Base-by-base conservation (phyloP, 805 yeast species). In the Isabelozyma gotoi region DNA sequence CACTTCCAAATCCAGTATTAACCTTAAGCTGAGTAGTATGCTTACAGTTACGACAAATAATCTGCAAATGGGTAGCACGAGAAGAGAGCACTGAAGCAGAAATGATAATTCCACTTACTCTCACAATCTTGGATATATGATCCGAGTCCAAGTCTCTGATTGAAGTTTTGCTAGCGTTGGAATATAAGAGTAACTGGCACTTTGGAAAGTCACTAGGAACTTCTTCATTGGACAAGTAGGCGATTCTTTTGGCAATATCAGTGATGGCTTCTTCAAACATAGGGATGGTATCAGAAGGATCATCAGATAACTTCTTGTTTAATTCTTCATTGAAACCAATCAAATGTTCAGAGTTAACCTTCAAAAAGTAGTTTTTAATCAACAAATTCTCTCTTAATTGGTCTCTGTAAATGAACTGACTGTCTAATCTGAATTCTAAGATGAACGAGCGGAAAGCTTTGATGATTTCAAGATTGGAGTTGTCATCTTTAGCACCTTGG, bases 91-190 rank as follows among this genome's bases (percentile, higher is more conserved):
- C 91, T 3, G 96, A 87, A 1, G 97, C 87, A 40, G 95, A 85
- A 45, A 94, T 92, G 53, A 94, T 78, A 55, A 94, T 94, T 21
- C 99, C 99, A 16, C 96, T 87, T 36, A 94, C 80, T 43, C 96
- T 76, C 29, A 94, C 92, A 42, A 94, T 85, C 62, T 89, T 88
- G 19, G 97, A 82, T 48, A 94, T 90, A 60, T 88, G 88, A 38
- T 85, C 88, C 2, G 97, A 84, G 60, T 86, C 92, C 45, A 94
- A 73, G 44, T 88, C 82, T 61, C 99, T 79, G 45, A 94, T 81
- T 1, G 92, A 75, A 3, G 84, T 75, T 45, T 81, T 80, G 45
- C 81, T 80, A 12, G 95, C 85, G 42, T 82, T 81, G 10, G 95
- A 84, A 48, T 76, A 77, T 42, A 92, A 68, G 40, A 89, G 81